A percentile compares a stretch with the other conserved stretches of the same genome.
Conservation (phyloP, 345 rosid genomes). For the Dipteronia dyeriana region DNA sequence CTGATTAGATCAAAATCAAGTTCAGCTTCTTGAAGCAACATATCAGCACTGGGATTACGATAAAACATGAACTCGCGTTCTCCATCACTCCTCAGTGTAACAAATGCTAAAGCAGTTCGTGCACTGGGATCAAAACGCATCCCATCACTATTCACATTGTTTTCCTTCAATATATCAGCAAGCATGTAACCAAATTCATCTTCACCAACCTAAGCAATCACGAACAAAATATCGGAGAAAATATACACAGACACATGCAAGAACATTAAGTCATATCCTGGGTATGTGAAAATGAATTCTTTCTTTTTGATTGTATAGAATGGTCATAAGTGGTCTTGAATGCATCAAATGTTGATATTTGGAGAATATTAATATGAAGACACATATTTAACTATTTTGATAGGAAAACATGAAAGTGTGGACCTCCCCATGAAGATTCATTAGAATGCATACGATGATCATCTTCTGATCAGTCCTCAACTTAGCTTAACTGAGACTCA, state of each 20-base stretch:
- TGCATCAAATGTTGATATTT: not conserved
- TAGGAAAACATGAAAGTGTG: not conserved
- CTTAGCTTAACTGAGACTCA: not conserved
- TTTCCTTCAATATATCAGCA: conserved; percentile 78
- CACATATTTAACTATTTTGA: not conserved
- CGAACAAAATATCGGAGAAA: conserved; percentile 15
- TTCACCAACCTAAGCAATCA: conserved; percentile 75
- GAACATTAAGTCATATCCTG: not conserved
- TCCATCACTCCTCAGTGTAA: conserved; percentile 80
- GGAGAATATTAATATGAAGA: not conserved
- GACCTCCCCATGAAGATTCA: not conserved
- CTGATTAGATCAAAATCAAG: conserved; percentile 78
- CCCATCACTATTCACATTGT: conserved; percentile 78
- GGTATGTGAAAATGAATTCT: not conserved
- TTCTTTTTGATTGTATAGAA: not conserved
- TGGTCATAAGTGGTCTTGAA: not conserved
- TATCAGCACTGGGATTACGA: conserved; percentile 97
- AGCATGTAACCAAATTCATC: conserved; percentile 99
- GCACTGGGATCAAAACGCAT: conserved; percentile 92
- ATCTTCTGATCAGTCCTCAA: not conserved
- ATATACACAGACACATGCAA: not conserved
- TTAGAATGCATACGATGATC: not conserved
- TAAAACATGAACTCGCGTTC: conserved; percentile 99
- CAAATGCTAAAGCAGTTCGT: conserved; percentile 93
- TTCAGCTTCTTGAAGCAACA: conserved; percentile 81